Conservation (phyloP, 805 yeast species). For the Ogataea henricii region DNA sequence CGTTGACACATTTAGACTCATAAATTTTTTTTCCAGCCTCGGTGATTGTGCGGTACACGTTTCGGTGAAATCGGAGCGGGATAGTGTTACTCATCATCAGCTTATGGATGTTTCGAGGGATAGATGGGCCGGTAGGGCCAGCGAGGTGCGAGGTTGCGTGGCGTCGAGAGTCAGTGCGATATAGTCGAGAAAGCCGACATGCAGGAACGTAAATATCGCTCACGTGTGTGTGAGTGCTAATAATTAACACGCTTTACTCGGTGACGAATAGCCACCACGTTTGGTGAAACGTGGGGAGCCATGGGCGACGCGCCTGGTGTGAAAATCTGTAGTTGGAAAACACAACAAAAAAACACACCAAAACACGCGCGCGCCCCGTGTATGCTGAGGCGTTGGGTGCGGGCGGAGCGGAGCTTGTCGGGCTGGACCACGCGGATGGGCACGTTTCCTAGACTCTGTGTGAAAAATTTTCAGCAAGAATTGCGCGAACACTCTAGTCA, state of each 20-base stretch:
- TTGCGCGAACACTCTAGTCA: conserved; percentile 4
- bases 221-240: not conserved
- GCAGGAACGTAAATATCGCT: not conserved
- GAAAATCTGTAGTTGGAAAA: too few relatives aligned
- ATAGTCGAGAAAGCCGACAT: too few relatives aligned
- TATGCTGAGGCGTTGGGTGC: not conserved
- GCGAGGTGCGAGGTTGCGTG: too few relatives aligned
- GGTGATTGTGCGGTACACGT: not conserved
- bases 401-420: not conserved
- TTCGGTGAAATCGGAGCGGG: conserved; percentile 6
- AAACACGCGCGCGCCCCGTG: not conserved
- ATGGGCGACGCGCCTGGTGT: conserved; percentile 2
- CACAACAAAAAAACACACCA: not conserved
- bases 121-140: too few relatives aligned
- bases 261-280: not conserved
- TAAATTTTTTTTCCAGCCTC: not conserved
- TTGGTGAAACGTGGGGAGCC: conserved; percentile 2
- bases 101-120: too few relatives aligned
- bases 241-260: not conserved
- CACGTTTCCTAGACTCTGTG: not conserved
- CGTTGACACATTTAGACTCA: conserved; percentile 2
- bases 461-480: conserved; percentile 7
- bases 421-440: not conserved
- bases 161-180: too few relatives aligned
- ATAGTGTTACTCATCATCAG: not conserved